These are phyloP conservation scores for Ophiocordyceps camponoti-saundersi DNA, from an alignment of 2,329 filamentous ascomycete species.

Conservation along the genomic window DNA sequence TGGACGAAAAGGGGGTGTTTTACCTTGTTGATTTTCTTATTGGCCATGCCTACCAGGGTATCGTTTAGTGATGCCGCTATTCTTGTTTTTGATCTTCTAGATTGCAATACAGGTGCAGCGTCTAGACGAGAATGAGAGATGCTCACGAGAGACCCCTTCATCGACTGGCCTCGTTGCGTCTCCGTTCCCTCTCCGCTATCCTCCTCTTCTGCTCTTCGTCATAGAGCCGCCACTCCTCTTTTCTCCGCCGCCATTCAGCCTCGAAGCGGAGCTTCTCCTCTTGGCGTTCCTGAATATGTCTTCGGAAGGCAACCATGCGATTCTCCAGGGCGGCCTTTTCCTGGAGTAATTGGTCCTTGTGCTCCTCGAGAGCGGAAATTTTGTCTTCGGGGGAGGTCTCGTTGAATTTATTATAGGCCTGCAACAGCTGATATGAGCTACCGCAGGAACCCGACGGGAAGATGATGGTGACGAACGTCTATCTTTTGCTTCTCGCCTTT, in stretches of 20 bases:
- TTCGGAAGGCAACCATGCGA: constrained; percentile 23
- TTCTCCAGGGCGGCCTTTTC: constrained; percentile 22
- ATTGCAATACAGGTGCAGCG: background rate
- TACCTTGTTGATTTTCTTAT: background rate
- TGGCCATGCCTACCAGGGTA: background rate
- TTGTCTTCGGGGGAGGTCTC: constrained; percentile 24
- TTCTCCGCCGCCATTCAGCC: background rate
- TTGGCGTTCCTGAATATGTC: constrained; percentile 20
- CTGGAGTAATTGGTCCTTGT: constrained; percentile 19
- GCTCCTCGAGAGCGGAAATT: constrained; percentile 25
- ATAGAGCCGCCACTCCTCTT: background rate
- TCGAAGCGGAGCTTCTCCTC: constrained; percentile 6
- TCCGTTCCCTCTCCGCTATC: background rate
- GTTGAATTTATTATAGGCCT: constrained; percentile 20
- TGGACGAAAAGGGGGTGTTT: background rate
- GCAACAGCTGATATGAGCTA: background rate
- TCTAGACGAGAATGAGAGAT: background rate
- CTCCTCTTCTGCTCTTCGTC: constrained; percentile 1
- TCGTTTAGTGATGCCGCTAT: background rate
- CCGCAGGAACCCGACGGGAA: background rate
- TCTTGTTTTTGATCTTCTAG: background rate
- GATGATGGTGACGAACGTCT: constrained; percentile 13
- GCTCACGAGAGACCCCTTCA: background rate
- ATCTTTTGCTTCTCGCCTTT: constrained; percentile 30
- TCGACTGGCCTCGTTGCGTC: background rate